Percentiles rank a stretch among this genome's conserved stretches.
Evolutionary conservation across 2,329 filamentous ascomycete species (phyloP).

Genomic region (Fusarium nematophilum): DNA sequence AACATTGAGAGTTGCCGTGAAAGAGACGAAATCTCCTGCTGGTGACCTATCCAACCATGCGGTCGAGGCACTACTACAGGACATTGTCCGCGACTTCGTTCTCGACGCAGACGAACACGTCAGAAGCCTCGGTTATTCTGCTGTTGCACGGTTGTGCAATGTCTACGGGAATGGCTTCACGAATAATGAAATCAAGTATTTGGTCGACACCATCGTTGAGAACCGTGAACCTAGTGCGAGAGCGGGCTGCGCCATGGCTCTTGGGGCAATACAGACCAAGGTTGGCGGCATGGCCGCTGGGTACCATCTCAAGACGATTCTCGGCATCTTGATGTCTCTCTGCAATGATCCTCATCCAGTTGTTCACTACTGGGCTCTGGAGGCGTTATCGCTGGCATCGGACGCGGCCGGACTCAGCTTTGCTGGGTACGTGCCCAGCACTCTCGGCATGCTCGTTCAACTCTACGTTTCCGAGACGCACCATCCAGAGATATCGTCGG

Average conservation of each 20-base stretch:
- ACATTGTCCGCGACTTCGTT: conserved; percentile 77
- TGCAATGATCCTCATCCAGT: conserved; percentile 95
- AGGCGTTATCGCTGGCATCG: conserved; percentile 85
- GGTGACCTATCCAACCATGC: conserved; percentile 80
- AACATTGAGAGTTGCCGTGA: conserved; percentile 84
- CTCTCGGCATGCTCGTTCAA: conserved; percentile 92
- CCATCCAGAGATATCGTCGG: conserved; percentile 82
- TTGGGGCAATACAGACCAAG: conserved; percentile 93
- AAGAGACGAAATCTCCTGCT: conserved; percentile 77
- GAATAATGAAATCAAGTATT: conserved; percentile 86
- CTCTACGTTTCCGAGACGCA: conserved; percentile 93
- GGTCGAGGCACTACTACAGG: conserved; percentile 87
- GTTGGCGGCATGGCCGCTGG: conserved; percentile 98
- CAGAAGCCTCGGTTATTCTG: conserved; percentile 85
- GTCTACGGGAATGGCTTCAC: conserved; percentile 89
- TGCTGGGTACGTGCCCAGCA: conserved; percentile 88
- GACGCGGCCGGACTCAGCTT: conserved; percentile 95
- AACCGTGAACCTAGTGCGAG: conserved; percentile 94
- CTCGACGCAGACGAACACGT: conserved; percentile 87
- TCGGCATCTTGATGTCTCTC: conserved; percentile 98
- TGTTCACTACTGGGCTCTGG: conserved; percentile 96
- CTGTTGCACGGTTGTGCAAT: conserved; percentile 86
- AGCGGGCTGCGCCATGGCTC: conserved; percentile 92
- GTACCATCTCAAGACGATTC: conserved; percentile 94
- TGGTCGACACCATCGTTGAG: conserved; percentile 93